phyloP scores from a whole-genome alignment of 495 filamentous ascomycete species.

The Jackrogersella minutella region DNA sequence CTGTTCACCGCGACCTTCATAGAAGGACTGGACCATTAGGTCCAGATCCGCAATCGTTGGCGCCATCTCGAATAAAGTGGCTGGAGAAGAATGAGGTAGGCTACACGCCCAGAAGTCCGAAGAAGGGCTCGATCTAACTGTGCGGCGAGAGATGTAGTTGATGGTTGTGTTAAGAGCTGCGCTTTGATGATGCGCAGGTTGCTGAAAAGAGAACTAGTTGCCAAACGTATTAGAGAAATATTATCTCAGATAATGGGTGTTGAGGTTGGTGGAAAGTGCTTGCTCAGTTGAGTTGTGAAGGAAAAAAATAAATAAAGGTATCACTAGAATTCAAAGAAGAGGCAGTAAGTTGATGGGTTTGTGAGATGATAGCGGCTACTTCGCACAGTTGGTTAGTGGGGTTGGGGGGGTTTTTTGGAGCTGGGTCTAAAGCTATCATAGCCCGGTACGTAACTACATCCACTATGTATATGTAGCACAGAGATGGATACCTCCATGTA shows the following conservation, averaged over 20 bases:
- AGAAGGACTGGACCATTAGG: slow-evolving; percentile 93
- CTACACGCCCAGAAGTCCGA: slow-evolving; percentile 42
- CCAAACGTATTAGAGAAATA: slow-evolving; percentile 1
- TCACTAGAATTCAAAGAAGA: slow-evolving; percentile 39
- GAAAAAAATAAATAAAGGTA: slow-evolving; percentile 38
- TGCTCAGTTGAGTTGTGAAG: slow-evolving; percentile 11
- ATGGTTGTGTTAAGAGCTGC: not conserved
- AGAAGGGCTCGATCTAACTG: slow-evolving; percentile 32
- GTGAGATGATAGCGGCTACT: slow-evolving; percentile 39
- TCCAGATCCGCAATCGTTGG: slow-evolving; percentile 89
- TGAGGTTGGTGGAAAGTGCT: slow-evolving; percentile 1
- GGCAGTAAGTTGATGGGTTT: slow-evolving; percentile 27
- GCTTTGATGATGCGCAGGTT: not conserved
- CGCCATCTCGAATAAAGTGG: slow-evolving; percentile 53
- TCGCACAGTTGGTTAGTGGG: slow-evolving; percentile 24
- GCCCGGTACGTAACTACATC: not conserved
- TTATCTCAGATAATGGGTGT: not conserved
- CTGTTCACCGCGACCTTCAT: slow-evolving; percentile 91
- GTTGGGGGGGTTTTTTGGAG: slow-evolving; percentile 29
- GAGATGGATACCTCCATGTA: slow-evolving; percentile 12
- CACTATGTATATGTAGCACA: slow-evolving; percentile 2
- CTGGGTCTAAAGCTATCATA: slow-evolving; percentile 15
- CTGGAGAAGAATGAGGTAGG: slow-evolving; percentile 36
- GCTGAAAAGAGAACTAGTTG: not conserved
- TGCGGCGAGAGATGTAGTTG: slow-evolving; percentile 20